Evolutionary conservation across 1,284 basidiomycete genomes (phyloP).

Genomic region (Apiotrichum akiyoshidainum): DNA sequence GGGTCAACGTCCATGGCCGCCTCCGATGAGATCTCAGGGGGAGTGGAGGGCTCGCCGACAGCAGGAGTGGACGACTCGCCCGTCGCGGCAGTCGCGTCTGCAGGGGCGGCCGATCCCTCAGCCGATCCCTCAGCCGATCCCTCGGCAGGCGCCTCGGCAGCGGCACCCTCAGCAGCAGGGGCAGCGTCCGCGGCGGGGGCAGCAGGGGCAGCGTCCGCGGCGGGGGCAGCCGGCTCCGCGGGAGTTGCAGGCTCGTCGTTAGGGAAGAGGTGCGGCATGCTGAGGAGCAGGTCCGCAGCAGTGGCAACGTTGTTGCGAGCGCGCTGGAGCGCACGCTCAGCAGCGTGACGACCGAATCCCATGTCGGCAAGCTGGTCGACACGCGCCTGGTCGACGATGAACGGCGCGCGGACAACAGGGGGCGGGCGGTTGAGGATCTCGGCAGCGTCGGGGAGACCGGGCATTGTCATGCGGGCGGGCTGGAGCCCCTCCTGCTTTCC

Average conservation of each 20-base stretch:
- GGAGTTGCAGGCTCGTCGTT: constrained; percentile 32
- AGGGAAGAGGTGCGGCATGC: constrained; percentile 71
- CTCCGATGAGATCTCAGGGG: constrained; percentile 13
- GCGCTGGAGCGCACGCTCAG: constrained; percentile 75
- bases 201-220: constrained; percentile 7
- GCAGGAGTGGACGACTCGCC: no score
- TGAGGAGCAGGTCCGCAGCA: constrained; percentile 83
- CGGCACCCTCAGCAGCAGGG: not conserved
- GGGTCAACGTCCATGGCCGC: constrained; percentile 23
- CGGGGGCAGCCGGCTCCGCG: constrained; percentile 11
- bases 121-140: no score
- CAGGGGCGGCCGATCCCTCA: not conserved
- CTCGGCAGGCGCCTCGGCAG: constrained; percentile 2
- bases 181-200: not conserved
- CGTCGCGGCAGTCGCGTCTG: not conserved
- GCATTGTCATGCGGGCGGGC: not conserved
- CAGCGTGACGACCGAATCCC: constrained; percentile 87
- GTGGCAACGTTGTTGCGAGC: constrained; percentile 84
- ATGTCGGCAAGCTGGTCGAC: constrained; percentile 86
- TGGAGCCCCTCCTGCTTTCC: constrained; percentile 71
- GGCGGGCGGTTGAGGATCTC: constrained; percentile 3
- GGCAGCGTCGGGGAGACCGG: constrained; percentile 26
- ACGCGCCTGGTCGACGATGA: constrained; percentile 67
- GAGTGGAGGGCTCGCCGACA: no score
- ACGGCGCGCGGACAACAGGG: constrained; percentile 11